A percentile compares a stretch with the other conserved stretches of the same genome.
Conservation (phyloP, 805 yeast genomes). For the Schizosaccharomyces osmophilus region DNA sequence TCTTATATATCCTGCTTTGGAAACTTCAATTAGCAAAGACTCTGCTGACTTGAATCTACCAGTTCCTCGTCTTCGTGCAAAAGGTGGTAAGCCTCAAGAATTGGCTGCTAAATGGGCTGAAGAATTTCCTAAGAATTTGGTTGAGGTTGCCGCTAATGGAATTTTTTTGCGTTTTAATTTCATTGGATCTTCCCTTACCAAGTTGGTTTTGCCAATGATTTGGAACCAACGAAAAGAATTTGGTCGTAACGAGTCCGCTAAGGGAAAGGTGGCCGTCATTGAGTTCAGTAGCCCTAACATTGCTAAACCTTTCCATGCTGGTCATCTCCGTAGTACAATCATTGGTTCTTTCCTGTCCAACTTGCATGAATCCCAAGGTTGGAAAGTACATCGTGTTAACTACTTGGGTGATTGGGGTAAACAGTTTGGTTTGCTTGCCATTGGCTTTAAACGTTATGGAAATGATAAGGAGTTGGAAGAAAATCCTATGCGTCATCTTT, state of each 20-base stretch:
- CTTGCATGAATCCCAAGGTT: slow-evolving; percentile 72
- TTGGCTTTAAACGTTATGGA: slow-evolving; percentile 76
- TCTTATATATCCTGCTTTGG: slow-evolving; percentile 62
- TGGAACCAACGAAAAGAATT: slow-evolving; percentile 34
- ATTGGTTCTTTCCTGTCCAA: slow-evolving; percentile 89
- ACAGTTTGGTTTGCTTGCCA: slow-evolving; percentile 87
- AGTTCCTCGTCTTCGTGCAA: slow-evolving; percentile 65
- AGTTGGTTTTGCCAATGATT: slow-evolving; percentile 44
- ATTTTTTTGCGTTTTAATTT: slow-evolving; percentile 79
- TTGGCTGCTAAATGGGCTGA: slow-evolving; percentile 56
- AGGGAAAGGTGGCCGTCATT: slow-evolving; percentile 42
- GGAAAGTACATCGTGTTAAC: slow-evolving; percentile 79
- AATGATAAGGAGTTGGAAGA: slow-evolving; percentile 37
- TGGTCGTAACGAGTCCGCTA: slow-evolving; percentile 56
- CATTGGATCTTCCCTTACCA: slow-evolving; percentile 37
- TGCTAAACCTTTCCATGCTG: slow-evolving; percentile 99
- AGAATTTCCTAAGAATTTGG: slow-evolving; percentile 48
- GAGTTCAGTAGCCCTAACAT: slow-evolving; percentile 96
- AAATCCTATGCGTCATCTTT: slow-evolving; percentile 85
- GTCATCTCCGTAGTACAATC: slow-evolving; percentile 90
- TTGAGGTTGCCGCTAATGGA: slow-evolving; percentile 59
- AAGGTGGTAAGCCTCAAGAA: slow-evolving; percentile 50
- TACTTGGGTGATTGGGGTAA: slow-evolving; percentile 99
- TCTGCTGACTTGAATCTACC: slow-evolving; percentile 87
- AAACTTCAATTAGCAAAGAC: slow-evolving; percentile 29